Conservation (phyloP, 441 rosid genomes). For the Viola pubescens region DNA sequence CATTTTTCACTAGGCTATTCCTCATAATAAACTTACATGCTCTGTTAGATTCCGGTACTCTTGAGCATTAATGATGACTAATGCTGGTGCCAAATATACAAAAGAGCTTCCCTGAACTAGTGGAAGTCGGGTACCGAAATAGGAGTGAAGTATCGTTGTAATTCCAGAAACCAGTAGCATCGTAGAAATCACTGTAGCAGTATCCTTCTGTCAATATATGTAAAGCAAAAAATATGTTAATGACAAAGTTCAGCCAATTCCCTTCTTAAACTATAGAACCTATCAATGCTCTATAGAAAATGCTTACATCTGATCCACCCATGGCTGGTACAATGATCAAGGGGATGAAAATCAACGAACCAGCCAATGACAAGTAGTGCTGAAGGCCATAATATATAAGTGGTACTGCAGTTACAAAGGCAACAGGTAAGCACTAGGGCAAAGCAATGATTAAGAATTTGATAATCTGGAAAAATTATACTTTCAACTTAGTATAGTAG, state of each 20-base stretch:
- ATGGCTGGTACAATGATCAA: conserved; percentile 79
- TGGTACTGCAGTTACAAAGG: conserved; percentile 41
- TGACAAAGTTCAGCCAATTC: conserved; percentile 8
- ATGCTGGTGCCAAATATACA: conserved; percentile 76
- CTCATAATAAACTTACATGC: conserved; percentile 42
- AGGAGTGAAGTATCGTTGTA: conserved; percentile 64
- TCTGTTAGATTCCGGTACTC: conserved; percentile 77
- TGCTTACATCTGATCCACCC: conserved; percentile 90
- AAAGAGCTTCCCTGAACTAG: conserved; percentile 95
- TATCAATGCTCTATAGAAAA: conserved; percentile 4
- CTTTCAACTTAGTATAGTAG: too few species aligned
- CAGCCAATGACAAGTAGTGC: conserved; percentile 75
- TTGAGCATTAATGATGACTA: conserved; percentile 66
- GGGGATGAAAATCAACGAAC: conserved; percentile 85
- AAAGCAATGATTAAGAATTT: background rate
- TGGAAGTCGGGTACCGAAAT: conserved; percentile 90
- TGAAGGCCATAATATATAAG: conserved; percentile 70
- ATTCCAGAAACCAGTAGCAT: conserved; percentile 75
- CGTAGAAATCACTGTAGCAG: conserved; percentile 78
- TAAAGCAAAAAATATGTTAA: conserved; percentile 7
- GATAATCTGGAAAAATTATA: conserved; percentile 2
- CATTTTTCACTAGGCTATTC: conserved; percentile 5
- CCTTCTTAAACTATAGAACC: conserved; percentile 9
- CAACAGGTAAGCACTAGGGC: conserved; percentile 13
- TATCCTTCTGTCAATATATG: conserved; percentile 62